phyloP scores from a whole-genome alignment of 768 basidiomycete genomes.

The Sarcomyxa edulis region DNA sequence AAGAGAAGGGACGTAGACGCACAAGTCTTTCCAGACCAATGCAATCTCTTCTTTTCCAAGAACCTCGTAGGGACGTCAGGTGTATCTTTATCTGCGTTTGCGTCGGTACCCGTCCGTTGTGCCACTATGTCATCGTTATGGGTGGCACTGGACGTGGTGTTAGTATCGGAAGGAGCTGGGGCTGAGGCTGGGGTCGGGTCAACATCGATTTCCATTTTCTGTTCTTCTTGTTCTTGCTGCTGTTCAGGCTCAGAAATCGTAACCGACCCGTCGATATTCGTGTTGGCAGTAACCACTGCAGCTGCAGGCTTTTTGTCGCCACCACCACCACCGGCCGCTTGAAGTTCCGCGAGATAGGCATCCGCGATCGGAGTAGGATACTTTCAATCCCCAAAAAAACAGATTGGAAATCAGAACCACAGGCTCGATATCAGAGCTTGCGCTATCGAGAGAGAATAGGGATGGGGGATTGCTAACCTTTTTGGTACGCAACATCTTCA shows the following conservation, averaged over 20 bases:
- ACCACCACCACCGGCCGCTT: constrained; percentile 26
- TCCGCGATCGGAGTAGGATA: constrained; percentile 62
- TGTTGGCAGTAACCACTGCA: constrained; percentile 11
- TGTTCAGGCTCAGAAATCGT: constrained; percentile 35
- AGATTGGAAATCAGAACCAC: neutral
- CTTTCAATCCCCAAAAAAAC: too few relatives aligned
- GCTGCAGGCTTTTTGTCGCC: constrained; percentile 18
- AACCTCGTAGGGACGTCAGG: constrained; percentile 70
- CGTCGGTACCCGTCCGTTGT: constrained; percentile 30
- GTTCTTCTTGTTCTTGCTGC: too few relatives aligned
- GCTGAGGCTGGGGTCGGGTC: too few relatives aligned
- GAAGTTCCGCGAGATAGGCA: constrained; percentile 52
- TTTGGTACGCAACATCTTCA: constrained; percentile 60
- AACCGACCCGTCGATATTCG: too few relatives aligned
- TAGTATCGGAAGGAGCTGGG: constrained; percentile 1
- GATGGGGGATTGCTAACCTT: constrained; percentile 41
- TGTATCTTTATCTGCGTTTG: constrained; percentile 48
- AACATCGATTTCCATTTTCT: constrained; percentile 23
- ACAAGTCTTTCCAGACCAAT: constrained; percentile 90
- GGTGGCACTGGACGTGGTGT: neutral
- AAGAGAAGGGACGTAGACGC: constrained; percentile 14
- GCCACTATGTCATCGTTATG: constrained; percentile 16
- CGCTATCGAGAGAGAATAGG: too few relatives aligned
- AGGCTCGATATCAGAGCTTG: neutral
- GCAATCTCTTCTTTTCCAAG: constrained; percentile 78